Conservation (phyloP, 805 yeast genomes). For the Yueomyces sinensis region DNA sequence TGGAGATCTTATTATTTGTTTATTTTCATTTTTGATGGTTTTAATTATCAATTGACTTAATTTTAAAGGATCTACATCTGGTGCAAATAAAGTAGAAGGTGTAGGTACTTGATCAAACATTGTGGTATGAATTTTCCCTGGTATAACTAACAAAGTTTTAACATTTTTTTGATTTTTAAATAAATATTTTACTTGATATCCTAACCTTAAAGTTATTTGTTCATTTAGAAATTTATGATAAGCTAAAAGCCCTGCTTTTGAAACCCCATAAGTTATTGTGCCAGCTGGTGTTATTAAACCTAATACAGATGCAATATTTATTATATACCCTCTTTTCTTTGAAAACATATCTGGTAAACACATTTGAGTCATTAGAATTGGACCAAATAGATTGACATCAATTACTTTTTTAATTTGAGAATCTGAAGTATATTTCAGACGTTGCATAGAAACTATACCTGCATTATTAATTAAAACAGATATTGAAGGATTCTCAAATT, state of each 20-base stretch:
- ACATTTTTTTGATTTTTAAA: conserved; percentile 17
- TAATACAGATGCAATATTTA: conserved; percentile 72
- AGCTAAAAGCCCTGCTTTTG: conserved; percentile 77
- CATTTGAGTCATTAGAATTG: conserved; percentile 53
- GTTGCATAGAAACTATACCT: conserved; percentile 51
- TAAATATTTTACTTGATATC: conserved; percentile 41
- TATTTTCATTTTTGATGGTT: conserved; percentile 44
- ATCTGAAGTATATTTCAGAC: conserved; percentile 38
- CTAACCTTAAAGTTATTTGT: neutral
- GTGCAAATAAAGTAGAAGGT: conserved; percentile 69
- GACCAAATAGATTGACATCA: conserved; percentile 56
- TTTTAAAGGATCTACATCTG: conserved; percentile 55
- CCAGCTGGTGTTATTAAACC: conserved; percentile 80
- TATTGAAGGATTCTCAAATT: conserved; percentile 35
- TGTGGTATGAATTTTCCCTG: conserved; percentile 71
- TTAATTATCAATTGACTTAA: conserved; percentile 48
- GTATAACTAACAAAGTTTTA: conserved; percentile 64
- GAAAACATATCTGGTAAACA: conserved; percentile 64
- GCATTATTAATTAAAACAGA: conserved; percentile 78
- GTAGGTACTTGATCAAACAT: conserved; percentile 66
- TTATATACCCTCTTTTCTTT: conserved; percentile 54
- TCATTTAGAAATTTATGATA: conserved; percentile 67
- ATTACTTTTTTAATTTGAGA: conserved; percentile 51
- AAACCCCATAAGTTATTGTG: conserved; percentile 72
- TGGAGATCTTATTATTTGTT: conserved; percentile 64